These are phyloP conservation scores for Schwanniomyces vanrijiae DNA, from an alignment of 805 yeast genomes.

Conservation along the genomic window DNA sequence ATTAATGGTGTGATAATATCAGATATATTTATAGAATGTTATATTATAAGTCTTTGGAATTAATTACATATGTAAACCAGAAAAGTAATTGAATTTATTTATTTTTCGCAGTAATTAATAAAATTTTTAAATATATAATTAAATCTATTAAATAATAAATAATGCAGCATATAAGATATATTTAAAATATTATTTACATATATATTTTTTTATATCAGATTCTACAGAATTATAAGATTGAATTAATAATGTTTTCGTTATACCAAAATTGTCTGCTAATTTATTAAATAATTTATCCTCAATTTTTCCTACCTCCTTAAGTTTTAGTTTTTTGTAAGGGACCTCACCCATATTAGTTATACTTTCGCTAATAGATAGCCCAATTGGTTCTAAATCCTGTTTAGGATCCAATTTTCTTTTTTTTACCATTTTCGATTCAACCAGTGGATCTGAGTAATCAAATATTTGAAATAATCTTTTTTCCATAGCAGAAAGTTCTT, in stretches of 20 bases:
- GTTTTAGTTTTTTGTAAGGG: not conserved
- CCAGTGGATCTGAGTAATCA: slow-evolving; percentile 10
- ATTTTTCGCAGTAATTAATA: not conserved
- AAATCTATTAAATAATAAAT: not conserved
- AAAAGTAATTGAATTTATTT: too few species aligned
- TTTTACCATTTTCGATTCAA: not conserved
- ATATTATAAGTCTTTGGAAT: too few species aligned
- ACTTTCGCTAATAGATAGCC: not conserved
- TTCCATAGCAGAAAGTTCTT: slow-evolving; percentile 24
- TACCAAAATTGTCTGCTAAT: slow-evolving; percentile 7
- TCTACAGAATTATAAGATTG: slow-evolving; percentile 7
- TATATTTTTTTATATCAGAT: slow-evolving; percentile 3
- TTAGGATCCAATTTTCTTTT: slow-evolving; percentile 5
- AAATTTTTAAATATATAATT: too few species aligned
- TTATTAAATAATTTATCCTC: slow-evolving; percentile 9
- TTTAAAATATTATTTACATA: not conserved
- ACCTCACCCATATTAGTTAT: not conserved
- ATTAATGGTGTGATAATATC: too few species aligned
- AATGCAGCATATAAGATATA: not conserved
- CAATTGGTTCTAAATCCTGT: not conserved
- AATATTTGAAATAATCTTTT: slow-evolving; percentile 34
- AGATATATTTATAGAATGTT: too few species aligned
- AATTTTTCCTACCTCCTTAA: slow-evolving; percentile 2
- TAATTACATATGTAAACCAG: too few species aligned
- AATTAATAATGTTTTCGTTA: slow-evolving; percentile 4